Percentiles rank a stretch among this genome's conserved stretches.
Evolutionary conservation across 2,329 filamentous ascomycete species (phyloP).

Genomic region (Aspergillus candidus): DNA sequence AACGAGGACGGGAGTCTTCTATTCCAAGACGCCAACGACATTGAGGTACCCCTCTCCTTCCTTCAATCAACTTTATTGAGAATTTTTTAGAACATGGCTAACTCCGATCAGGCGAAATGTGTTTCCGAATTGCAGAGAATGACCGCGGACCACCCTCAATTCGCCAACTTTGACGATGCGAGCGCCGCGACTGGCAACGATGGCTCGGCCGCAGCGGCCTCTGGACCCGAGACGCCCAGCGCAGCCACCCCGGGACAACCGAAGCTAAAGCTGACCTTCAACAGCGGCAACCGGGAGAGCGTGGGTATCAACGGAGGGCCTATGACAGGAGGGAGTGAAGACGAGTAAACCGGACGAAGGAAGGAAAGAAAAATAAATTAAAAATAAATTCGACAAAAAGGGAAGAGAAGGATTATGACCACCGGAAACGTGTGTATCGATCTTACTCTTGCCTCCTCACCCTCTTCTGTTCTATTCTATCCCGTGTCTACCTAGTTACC

Average conservation of each 20-base stretch:
- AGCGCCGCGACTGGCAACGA: slow-evolving; percentile 46
- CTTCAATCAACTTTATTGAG: slow-evolving; percentile 1
- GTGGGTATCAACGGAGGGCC: slow-evolving; percentile 27
- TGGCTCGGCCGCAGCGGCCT: slow-evolving; percentile 44
- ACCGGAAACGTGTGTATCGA: background rate
- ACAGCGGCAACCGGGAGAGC: slow-evolving; percentile 34
- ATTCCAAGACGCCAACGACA: slow-evolving; percentile 85
- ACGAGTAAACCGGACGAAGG: slow-evolving; percentile 8
- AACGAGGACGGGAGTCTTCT: slow-evolving; percentile 93
- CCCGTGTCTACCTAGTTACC: slow-evolving; percentile 4
- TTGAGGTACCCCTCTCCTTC: slow-evolving; percentile 59
- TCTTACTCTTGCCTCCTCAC: slow-evolving; percentile 3
- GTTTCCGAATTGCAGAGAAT: slow-evolving; percentile 49
- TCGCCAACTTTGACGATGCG: slow-evolving; percentile 51
- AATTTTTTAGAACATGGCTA: slow-evolving; percentile 2
- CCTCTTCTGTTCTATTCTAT: background rate
- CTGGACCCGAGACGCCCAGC: slow-evolving; percentile 55
- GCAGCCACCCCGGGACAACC: slow-evolving; percentile 52
- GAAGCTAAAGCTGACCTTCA: slow-evolving; percentile 64
- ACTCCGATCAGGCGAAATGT: slow-evolving; percentile 40
- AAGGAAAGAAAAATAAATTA: too few relatives aligned
- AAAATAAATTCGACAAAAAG: too few relatives aligned
- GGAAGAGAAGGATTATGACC: too few relatives aligned
- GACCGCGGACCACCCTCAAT: slow-evolving; percentile 50
- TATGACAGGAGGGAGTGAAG: slow-evolving; percentile 13